Evolutionary conservation across 139 green algal genomes (phyloP), one percentile per base, ranked within the genome.

Genomic region (Tetraselmis chui): DNA sequence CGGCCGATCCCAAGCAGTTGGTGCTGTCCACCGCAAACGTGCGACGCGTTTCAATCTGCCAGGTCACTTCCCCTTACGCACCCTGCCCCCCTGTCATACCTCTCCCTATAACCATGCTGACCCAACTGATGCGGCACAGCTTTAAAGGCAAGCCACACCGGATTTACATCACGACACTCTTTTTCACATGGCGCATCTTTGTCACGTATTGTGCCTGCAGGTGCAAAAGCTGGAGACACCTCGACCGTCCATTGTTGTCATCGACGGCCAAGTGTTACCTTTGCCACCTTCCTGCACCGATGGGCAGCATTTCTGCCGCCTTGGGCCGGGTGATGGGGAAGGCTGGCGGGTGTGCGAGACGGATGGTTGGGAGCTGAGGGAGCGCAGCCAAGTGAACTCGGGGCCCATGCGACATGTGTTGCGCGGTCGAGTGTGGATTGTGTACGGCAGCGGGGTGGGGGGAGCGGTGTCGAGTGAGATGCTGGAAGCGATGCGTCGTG

Each of bases 321-420:
- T 79, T 11, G 22, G 11, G 18, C 23, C 74, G 78, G 78, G 28
- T 26, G 76, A 78, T 82, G 28, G 26, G 22, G 30, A 22, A 28
- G 76, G 28, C 45, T 83, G 79, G 79, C 5, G 27, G 2, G 32
- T 83, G n/a, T 74, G 32, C 31, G 5, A 28, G 2, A 31, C 2
- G 2, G 30, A 83, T 23, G 2, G 5, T 2, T 83, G 79, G 79
- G 27, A 28, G 27, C 24, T 2, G 29, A 23, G 27, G 25, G 79
- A 83, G 31, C 30, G 79, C 11, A 31, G 80, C 28, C 28, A 32
- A 22, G 2, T 11, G 79, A 83, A 83, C 11, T 30, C 28, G 23
- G 79, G 79, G 28, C 79, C 79, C 27, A 83, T 83, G 79, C 2
- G 79, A 22, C 79, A 83, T 26, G 32, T 83, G 32, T 28, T 83